A percentile compares a stretch with the other conserved stretches of the same genome.
phyloP scores from a whole-genome alignment of 2,329 filamentous ascomycete genomes.

The Fusarium mangiferae region DNA sequence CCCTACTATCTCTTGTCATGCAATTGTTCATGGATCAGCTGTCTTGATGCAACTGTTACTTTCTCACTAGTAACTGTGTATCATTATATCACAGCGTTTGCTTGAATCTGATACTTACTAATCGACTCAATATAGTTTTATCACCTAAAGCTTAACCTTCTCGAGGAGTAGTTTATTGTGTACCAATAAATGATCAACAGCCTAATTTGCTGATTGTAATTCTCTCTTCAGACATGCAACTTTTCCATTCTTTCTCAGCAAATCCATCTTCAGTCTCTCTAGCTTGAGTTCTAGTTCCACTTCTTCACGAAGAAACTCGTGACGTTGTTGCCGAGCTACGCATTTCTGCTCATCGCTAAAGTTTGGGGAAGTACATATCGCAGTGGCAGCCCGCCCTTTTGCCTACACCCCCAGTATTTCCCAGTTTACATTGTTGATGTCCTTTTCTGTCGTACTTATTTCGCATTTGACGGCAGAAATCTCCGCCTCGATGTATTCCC shows the following conservation, averaged over 20 bases:
- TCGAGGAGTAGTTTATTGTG: too few relatives aligned
- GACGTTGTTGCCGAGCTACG: not conserved
- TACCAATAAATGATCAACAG: too few relatives aligned
- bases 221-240: not conserved
- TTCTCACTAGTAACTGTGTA: too few relatives aligned
- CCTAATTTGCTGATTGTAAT: not conserved
- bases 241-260: too few relatives aligned
- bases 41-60: rapidly evolving
- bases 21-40: rapidly evolving
- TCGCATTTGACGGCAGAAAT: rapidly evolving
- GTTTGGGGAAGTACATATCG: not conserved
- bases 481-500: rapidly evolving
- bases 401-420: not conserved
- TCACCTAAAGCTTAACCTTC: too few relatives aligned
- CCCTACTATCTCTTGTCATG: rapidly evolving
- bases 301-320: not conserved
- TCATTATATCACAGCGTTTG: too few relatives aligned
- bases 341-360: rapidly evolving
- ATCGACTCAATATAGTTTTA: too few relatives aligned
- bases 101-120: too few relatives aligned
- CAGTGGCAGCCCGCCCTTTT: not conserved
- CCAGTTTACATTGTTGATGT: not conserved
- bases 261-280: rapidly evolving
- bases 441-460: not conserved
- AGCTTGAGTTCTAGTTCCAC: not conserved